Evolutionary conservation across 2,329 filamentous ascomycete genomes (phyloP), one percentile per base, ranked within the genome.

Genomic region (Amesomyces nigricolor): DNA sequence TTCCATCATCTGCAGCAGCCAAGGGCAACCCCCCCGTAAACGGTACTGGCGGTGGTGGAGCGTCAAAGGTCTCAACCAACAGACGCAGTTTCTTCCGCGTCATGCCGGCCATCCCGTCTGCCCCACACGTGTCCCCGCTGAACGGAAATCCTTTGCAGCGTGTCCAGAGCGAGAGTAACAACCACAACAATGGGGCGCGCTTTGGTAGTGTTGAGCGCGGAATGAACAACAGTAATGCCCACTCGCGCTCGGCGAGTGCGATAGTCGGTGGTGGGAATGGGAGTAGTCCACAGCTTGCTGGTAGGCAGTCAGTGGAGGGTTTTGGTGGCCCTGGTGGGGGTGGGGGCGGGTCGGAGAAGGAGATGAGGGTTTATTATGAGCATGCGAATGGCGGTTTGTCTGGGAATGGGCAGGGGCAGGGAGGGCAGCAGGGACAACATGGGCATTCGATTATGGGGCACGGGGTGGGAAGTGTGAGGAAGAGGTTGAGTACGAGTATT

Each of bases 401-500:
- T 26, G 22, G 22, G 22, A 26, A 26, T 6, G 22, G 2, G 22
- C 22, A 26, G 22, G 22, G 22, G 22, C 44, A 10, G 3, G 13
- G 8, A 9, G 29, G 38, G 44, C 49, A 51, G 22, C 46, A 30
- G 42, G 29, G 4, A 66, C 73, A 38, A 68, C 71, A 49, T 8
- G 49, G 39, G 6, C 29, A 44, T 37, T 40, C 29, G 4, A 16
- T 38, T 16, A 13, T 37, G 17, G 32, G 35, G 32, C 26, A 37
- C 8, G 40, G 52, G 4, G 78, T 65, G 44, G 81, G 80, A 37
- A 87, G 84, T 56, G 81, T 95, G 62, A 83, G 86, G 72, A 92
- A 90, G 73, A 75, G 90, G 65, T 76, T 95, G 62, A 94, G 88
- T 68, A 75, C 22, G 22, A 26, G 22, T 6, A 26, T 91, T 64